phyloP scores from a whole-genome alignment of 2,329 filamentous ascomycete species.

The Periconia sp. region DNA sequence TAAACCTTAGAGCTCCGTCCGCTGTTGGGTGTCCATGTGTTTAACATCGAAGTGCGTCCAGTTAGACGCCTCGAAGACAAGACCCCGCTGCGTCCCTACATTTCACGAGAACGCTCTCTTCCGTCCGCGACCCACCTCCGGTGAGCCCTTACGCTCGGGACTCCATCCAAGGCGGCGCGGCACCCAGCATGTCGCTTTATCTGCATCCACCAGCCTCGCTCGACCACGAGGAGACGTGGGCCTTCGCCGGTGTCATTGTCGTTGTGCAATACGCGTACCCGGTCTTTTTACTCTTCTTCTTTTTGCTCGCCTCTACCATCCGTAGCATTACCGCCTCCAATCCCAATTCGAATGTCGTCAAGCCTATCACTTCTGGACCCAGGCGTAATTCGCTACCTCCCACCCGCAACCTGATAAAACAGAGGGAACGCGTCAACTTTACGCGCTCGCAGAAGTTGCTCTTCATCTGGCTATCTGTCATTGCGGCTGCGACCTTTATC shows the following conservation, averaged over 20 bases:
- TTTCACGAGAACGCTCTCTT: no score
- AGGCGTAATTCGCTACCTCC: constrained; percentile 84
- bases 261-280: constrained; percentile 66
- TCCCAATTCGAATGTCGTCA: constrained; percentile 51
- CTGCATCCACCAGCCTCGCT: constrained; percentile 5
- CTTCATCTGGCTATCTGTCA: constrained; percentile 76
- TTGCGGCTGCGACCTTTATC: constrained; percentile 77
- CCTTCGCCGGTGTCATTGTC: constrained; percentile 22
- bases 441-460: constrained; percentile 71
- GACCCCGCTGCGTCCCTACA: no score
- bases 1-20: no score
- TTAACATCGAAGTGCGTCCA: no score
- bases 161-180: no score
- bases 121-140: no score
- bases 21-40: no score
- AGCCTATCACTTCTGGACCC: constrained; percentile 69
- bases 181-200: no score
- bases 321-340: constrained; percentile 64
- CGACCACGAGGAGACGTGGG: constrained; percentile 20
- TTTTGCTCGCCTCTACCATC: constrained; percentile 66
- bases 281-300: constrained; percentile 68
- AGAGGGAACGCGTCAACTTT: constrained; percentile 61
- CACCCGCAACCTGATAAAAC: constrained; percentile 51
- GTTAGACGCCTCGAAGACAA: no score
- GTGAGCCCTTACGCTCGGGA: no score